These are phyloP conservation scores for Colletotrichum trifolii DNA, from an alignment of 2,329 filamentous ascomycete genomes.

Conservation along the genomic window DNA sequence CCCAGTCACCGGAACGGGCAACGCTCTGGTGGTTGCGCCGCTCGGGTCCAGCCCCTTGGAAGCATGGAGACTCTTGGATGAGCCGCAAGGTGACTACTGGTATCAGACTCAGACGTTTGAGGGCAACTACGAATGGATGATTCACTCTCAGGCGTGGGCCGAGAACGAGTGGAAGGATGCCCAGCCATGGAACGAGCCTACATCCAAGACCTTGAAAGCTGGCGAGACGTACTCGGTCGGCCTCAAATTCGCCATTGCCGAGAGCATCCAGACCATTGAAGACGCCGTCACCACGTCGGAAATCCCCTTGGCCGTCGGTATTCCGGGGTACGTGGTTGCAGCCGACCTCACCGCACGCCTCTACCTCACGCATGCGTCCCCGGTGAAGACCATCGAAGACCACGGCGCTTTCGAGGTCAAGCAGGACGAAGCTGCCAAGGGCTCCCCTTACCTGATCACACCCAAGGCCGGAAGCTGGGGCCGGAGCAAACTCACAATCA, in stretches of 20 bases:
- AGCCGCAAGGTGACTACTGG: constrained; percentile 51
- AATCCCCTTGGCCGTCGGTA: constrained; percentile 60
- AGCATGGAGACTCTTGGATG: constrained; percentile 64
- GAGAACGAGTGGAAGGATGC: constrained; percentile 63
- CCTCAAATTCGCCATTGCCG: constrained; percentile 60
- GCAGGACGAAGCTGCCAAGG: constrained; percentile 23
- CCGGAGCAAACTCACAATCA: constrained; percentile 58
- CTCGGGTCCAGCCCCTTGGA: constrained; percentile 59
- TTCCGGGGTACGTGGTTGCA: constrained; percentile 67
- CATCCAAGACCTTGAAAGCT: constrained; percentile 55
- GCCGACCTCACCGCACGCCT: constrained; percentile 58
- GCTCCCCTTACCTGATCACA: constrained; percentile 52
- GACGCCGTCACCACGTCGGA: constrained; percentile 55
- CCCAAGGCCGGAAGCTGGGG: constrained; percentile 59
- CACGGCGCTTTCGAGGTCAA: constrained; percentile 47
- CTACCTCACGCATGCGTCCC: constrained; percentile 53
- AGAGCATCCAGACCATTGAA: constrained; percentile 56
- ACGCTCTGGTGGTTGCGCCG: constrained; percentile 65
- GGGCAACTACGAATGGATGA: constrained; percentile 71
- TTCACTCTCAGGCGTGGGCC: constrained; percentile 63
- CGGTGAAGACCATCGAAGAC: constrained; percentile 52
- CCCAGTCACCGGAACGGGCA: constrained; percentile 61
- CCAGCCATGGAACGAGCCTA: constrained; percentile 65
- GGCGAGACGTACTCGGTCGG: constrained; percentile 60
- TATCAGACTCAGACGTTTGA: constrained; percentile 69